Conservation (phyloP, 208 protist species). For the Blastocrithidia nonstop region DNA sequence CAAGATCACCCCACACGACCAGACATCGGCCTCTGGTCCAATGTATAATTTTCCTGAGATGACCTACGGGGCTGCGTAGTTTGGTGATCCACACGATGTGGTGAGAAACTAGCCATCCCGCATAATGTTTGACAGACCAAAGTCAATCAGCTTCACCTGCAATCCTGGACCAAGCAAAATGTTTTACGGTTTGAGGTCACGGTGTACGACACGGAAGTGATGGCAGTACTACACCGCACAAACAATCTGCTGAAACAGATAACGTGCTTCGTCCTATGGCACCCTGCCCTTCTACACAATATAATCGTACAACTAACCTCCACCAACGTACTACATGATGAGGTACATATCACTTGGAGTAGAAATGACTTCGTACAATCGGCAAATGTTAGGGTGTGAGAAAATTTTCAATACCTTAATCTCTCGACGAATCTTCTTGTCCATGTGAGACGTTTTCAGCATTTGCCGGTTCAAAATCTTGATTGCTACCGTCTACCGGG, state of each 20-base stretch:
- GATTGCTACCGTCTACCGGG: conserved; percentile 94
- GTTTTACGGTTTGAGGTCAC: conserved; percentile 91
- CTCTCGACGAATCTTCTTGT: conserved; percentile 91
- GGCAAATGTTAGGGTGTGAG: conserved; percentile 98
- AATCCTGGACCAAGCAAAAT: conserved; percentile 75
- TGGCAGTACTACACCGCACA: conserved; percentile 98
- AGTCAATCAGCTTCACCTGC: conserved; percentile 92
- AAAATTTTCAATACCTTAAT: conserved; percentile 98
- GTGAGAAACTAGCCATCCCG: conserved; percentile 80
- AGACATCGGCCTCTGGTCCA: conserved; percentile 88
- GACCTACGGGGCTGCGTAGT: conserved; percentile 91
- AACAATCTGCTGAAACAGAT: conserved; percentile 98
- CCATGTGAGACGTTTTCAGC: conserved; percentile 87
- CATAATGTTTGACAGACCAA: conserved; percentile 90
- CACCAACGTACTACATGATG: conserved; percentile 98
- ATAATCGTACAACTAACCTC: conserved; percentile 98
- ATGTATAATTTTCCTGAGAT: conserved; percentile 87
- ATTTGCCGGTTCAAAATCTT: conserved; percentile 99
- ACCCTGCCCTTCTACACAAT: conserved; percentile 95
- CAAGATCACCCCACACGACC: conserved; percentile 92
- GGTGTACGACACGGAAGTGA: conserved; percentile 85
- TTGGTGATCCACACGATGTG: conserved; percentile 87
- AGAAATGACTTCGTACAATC: conserved; percentile 96
- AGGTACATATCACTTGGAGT: conserved; percentile 97
- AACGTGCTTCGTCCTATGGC: conserved; percentile 85